phyloP scores from a whole-genome alignment of 2,329 filamentous ascomycete genomes.

The Colletotrichum lini region DNA sequence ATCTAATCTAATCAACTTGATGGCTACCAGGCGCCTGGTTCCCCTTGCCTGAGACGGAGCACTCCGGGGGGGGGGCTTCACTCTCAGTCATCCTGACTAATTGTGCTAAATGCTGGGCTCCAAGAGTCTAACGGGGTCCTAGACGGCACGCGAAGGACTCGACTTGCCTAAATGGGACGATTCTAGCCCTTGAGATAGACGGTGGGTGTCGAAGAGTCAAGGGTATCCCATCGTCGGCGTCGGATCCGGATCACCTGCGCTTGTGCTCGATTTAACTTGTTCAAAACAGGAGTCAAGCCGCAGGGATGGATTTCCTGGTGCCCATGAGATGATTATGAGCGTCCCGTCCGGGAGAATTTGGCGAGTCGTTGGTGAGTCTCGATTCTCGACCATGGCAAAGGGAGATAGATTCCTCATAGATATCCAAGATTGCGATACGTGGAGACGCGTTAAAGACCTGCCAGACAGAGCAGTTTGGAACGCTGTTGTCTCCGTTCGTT shows the following conservation, averaged over 20 bases:
- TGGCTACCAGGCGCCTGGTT: slow-evolving; percentile 21
- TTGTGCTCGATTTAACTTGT: neutral
- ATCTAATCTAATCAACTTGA: slow-evolving; percentile 41
- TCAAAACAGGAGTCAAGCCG: neutral
- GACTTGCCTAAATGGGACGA: slow-evolving; percentile 27
- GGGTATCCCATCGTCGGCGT: slow-evolving; percentile 12
- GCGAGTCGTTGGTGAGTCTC: neutral
- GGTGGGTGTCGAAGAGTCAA: neutral
- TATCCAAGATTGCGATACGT: slow-evolving; percentile 27
- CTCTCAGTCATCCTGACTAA: slow-evolving; percentile 33
- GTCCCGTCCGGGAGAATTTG: slow-evolving; percentile 1
- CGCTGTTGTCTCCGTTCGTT: neutral
- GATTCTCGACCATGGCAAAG: neutral
- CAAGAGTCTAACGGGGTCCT: neutral
- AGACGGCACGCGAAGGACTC: slow-evolving; percentile 5
- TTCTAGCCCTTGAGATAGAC: neutral
- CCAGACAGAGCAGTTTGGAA: slow-evolving; percentile 30
- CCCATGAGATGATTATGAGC: neutral
- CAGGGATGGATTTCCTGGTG: neutral
- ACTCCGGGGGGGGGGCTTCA: neutral
- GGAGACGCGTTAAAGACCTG: slow-evolving; percentile 18
- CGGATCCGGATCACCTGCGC: slow-evolving; percentile 20
- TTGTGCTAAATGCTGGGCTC: neutral
- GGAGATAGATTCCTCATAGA: slow-evolving; percentile 12
- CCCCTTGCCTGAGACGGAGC: slow-evolving; percentile 27